phyloP scores from a whole-genome alignment of 208 protist species.

The Jaenimonas drosophilae region DNA sequence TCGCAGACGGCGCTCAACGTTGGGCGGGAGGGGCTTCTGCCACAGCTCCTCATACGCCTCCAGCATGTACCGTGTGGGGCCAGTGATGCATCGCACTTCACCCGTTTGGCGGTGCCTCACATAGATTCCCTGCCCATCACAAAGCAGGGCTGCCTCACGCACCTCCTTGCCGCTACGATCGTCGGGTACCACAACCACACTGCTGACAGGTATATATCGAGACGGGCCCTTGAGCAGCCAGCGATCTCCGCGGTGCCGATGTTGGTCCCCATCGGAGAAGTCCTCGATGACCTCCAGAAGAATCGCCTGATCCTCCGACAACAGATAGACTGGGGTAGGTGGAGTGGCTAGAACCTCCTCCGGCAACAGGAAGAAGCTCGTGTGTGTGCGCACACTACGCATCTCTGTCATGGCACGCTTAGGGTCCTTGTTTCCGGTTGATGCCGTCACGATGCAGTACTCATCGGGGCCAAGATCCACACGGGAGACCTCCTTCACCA shows the following conservation, averaged over 20 bases:
- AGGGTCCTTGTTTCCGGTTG: background rate
- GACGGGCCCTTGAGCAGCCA: slow-evolving; percentile 88
- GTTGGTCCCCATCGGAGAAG: slow-evolving; percentile 36
- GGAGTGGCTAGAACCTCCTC: slow-evolving; percentile 49
- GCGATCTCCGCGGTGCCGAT: slow-evolving; percentile 61
- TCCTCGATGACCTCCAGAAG: slow-evolving; percentile 59
- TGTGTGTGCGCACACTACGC: slow-evolving; percentile 56
- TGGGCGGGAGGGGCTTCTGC: slow-evolving; percentile 57
- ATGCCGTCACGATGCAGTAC: slow-evolving; percentile 10
- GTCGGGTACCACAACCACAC: slow-evolving; percentile 32
- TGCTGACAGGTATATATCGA: slow-evolving; percentile 51
- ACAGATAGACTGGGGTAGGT: slow-evolving; percentile 56
- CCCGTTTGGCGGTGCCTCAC: slow-evolving; percentile 62
- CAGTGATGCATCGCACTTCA: slow-evolving; percentile 51
- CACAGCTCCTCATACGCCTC: slow-evolving; percentile 71
- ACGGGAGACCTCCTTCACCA: slow-evolving; percentile 52
- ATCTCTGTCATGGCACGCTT: slow-evolving; percentile 7
- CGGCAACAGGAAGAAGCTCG: slow-evolving; percentile 79
- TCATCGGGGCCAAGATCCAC: slow-evolving; percentile 26
- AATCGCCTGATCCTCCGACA: slow-evolving; percentile 76
- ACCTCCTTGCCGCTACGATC: slow-evolving; percentile 18
- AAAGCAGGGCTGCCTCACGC: slow-evolving; percentile 37
- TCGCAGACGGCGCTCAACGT: slow-evolving; percentile 32
- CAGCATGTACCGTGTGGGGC: slow-evolving; percentile 67
- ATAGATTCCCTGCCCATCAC: slow-evolving; percentile 74